phyloP scores from a whole-genome alignment of 257 asterid species.

The Lantana camara region DNA sequence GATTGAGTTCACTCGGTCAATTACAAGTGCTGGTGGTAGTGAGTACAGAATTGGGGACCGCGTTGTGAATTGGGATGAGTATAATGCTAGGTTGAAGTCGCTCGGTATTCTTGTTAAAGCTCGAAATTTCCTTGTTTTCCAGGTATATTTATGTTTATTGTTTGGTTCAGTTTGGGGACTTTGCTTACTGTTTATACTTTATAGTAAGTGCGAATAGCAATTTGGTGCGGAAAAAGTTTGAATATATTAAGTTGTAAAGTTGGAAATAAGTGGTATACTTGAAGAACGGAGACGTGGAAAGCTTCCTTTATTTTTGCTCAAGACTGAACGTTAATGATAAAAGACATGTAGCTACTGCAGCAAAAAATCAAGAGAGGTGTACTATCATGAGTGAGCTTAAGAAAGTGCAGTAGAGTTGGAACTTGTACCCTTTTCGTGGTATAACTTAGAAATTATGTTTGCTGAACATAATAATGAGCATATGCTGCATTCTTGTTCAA shows the following conservation, averaged over 20 bases:
- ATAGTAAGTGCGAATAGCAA: background rate
- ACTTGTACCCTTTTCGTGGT: background rate
- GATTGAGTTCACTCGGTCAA: constrained; percentile 78
- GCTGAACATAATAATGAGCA: background rate
- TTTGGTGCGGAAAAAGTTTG: background rate
- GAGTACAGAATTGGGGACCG: constrained; percentile 77
- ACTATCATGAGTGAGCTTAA: background rate
- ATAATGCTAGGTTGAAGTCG: constrained; percentile 66
- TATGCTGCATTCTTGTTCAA: background rate
- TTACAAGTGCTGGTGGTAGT: constrained; percentile 76
- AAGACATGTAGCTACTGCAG: background rate
- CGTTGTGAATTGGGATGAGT: constrained; percentile 77
- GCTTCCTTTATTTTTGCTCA: constrained; percentile 5
- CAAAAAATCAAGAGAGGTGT: constrained; percentile 8
- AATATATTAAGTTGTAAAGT: background rate
- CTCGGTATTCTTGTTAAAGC: constrained; percentile 93
- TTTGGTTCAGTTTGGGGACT: constrained; percentile 8
- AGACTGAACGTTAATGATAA: constrained; percentile 9
- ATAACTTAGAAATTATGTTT: constrained; percentile 10
- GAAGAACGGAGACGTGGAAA: constrained; percentile 13
- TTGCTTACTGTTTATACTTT: background rate
- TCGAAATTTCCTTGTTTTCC: constrained; percentile 95
- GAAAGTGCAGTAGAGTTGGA: constrained; percentile 2
- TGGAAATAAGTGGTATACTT: background rate
- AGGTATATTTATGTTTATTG: constrained; percentile 42